Evolutionary conservation across 768 basidiomycete genomes (phyloP).

Genomic region (Cyclocybe cylindracea): DNA sequence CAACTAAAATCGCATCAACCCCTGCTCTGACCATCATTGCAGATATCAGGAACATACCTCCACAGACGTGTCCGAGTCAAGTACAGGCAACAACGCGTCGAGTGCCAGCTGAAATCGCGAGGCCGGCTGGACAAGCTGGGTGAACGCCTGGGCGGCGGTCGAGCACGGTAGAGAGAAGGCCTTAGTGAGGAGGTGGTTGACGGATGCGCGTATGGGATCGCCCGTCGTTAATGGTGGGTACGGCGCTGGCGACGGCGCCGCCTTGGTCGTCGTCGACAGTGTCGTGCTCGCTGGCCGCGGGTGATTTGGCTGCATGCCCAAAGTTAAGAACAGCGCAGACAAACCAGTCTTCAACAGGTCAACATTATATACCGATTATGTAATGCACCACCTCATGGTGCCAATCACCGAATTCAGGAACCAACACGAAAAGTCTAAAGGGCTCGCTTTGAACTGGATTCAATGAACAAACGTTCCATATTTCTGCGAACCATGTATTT

Average conservation of each 20-base stretch:
- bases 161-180: conserved; percentile 76
- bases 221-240: conserved; percentile 16
- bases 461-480: too few relatives aligned
- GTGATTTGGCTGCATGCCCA: conserved; percentile 18
- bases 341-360: too few relatives aligned
- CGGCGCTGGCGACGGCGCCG: conserved; percentile 17
- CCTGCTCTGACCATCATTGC: conserved; percentile 7
- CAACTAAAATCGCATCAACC: conserved; percentile 41
- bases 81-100: conserved; percentile 75
- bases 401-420: too few relatives aligned
- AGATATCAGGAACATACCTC: conserved; percentile 47
- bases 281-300: conserved; percentile 18
- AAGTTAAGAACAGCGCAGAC: background rate
- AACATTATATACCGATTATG: too few relatives aligned
- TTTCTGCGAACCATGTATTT: too few relatives aligned
- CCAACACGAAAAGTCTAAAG: too few relatives aligned
- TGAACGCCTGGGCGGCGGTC: conserved; percentile 73
- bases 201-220: conserved; percentile 61
- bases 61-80: conserved; percentile 51
- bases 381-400: too few relatives aligned
- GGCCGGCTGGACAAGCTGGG: conserved; percentile 72
- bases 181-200: conserved; percentile 64
- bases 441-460: too few relatives aligned
- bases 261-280: conserved; percentile 8
- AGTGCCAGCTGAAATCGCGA: conserved; percentile 83